Conservation (phyloP, 176 grass and related monocot species). For the Paspalum notatum region DNA sequence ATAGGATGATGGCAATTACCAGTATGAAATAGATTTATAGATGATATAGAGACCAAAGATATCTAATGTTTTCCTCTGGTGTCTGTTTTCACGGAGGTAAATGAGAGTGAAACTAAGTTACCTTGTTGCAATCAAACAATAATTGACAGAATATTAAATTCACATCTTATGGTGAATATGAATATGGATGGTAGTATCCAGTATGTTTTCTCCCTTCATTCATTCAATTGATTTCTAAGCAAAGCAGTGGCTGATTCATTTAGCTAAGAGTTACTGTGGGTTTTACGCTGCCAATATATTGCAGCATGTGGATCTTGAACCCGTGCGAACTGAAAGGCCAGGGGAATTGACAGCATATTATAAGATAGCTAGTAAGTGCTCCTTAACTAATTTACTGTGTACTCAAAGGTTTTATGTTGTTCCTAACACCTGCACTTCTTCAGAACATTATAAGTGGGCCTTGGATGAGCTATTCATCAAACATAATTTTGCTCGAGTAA, state of each 20-base stretch:
- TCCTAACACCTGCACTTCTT: conserved; percentile 42
- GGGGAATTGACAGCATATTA: conserved; percentile 94
- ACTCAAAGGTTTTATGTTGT: conserved; percentile 37
- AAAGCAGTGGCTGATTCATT: conserved; percentile 11
- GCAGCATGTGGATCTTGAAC: conserved; percentile 94
- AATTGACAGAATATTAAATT: conserved; percentile 1
- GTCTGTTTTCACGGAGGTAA: background rate
- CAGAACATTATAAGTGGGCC: conserved; percentile 99
- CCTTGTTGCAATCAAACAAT: conserved; percentile 15
- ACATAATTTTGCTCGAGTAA: conserved; percentile 83
- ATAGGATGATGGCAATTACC: conserved; percentile 1
- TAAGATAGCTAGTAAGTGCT: conserved; percentile 95
- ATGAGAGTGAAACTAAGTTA: conserved; percentile 1
- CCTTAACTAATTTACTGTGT: conserved; percentile 10
- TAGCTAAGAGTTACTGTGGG: background rate
- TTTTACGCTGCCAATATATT: conserved; percentile 39
- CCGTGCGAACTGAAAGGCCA: conserved; percentile 85
- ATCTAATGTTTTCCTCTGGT: background rate
- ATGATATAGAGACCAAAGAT: background rate
- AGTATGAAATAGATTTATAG: conserved; percentile 15
- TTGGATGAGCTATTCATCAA: conserved; percentile 87
- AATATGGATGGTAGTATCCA: background rate
- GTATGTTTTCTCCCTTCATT: background rate
- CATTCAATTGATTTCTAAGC: conserved; percentile 3
- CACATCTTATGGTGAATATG: background rate